These are phyloP conservation scores for Cydonia oblonga DNA, from an alignment of 331 rosid species.

Conservation along the genomic window DNA sequence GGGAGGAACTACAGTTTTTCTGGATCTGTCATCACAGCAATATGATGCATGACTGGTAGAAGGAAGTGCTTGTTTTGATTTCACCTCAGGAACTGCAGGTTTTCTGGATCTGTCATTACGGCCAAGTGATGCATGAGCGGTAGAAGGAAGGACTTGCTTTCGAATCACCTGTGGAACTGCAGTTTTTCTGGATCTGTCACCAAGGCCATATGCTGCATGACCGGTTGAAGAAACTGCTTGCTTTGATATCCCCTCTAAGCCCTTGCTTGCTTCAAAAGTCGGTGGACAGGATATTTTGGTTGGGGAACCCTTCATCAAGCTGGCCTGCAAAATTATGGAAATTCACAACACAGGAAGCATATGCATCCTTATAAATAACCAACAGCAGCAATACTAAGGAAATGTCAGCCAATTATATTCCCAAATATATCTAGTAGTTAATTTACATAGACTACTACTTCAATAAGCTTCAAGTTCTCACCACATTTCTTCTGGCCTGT, in stretches of 20 bases:
- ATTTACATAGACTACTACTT: conserved; percentile 9
- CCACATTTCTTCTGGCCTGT: conserved; percentile 47
- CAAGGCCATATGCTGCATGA: neutral
- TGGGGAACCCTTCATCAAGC: conserved; percentile 20
- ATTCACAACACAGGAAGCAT: conserved; percentile 7
- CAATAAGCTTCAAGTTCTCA: conserved; percentile 29
- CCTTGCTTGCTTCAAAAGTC: conserved; percentile 25
- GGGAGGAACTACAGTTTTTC: conserved; percentile 13
- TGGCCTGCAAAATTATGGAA: conserved; percentile 32
- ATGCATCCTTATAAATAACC: conserved; percentile 10
- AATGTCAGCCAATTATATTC: neutral
- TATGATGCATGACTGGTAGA: neutral
- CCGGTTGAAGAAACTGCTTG: conserved; percentile 9
- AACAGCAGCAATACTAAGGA: neutral
- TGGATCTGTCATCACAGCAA: conserved; percentile 1
- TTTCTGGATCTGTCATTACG: conserved; percentile 6
- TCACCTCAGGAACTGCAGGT: conserved; percentile 1
- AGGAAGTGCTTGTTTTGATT: conserved; percentile 3
- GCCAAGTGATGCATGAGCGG: neutral
- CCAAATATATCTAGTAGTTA: neutral
- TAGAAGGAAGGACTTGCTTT: conserved; percentile 8
- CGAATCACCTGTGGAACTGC: neutral
- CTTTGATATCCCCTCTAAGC: conserved; percentile 1
- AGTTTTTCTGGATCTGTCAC: conserved; percentile 13
- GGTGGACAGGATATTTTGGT: conserved; percentile 9